Conservation (phyloP, 768 basidiomycete genomes). For the Flagelloscypha sp. region DNA sequence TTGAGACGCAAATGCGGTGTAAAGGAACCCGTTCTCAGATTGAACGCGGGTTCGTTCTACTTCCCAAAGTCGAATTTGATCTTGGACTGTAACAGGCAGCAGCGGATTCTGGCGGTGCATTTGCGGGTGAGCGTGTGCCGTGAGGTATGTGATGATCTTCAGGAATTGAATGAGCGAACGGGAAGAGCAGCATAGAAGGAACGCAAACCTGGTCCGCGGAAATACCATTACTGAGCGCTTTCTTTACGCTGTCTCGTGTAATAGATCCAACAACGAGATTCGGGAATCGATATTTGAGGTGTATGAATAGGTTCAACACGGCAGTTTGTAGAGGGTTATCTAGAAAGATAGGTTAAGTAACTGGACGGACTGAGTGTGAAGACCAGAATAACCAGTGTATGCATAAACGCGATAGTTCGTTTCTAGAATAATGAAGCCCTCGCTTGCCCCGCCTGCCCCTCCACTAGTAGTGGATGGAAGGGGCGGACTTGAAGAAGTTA, state of each 20-base stretch:
- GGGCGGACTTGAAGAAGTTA: constrained; percentile 85
- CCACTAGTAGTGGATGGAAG: constrained; percentile 54
- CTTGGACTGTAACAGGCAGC: constrained; percentile 93
- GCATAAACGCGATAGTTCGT: constrained; percentile 98
- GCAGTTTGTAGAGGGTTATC: constrained; percentile 96
- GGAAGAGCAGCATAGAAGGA: constrained; percentile 11
- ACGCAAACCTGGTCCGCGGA: constrained; percentile 82
- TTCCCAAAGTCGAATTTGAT: constrained; percentile 97
- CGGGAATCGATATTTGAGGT: constrained; percentile 88
- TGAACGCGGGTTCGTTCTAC: constrained; percentile 76
- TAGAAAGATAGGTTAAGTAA: constrained; percentile 25
- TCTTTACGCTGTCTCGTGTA: constrained; percentile 92
- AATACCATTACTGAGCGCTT: constrained; percentile 90
- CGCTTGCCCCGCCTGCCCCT: constrained; percentile 48
- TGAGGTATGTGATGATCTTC: constrained; percentile 92
- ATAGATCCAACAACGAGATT: constrained; percentile 96
- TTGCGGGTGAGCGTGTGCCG: constrained; percentile 93
- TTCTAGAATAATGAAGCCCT: constrained; percentile 94
- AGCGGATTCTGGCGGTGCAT: constrained; percentile 88
- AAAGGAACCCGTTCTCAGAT: constrained; percentile 63
- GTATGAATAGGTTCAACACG: constrained; percentile 88
- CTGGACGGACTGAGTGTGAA: constrained; percentile 14
- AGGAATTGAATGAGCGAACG: constrained; percentile 9
- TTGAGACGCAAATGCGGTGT: constrained; percentile 79
- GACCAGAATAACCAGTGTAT: constrained; percentile 66